Evolutionary conservation across 371 early-diverging fungal species (phyloP).

Genomic region (Rhizopus stolonifer): DNA sequence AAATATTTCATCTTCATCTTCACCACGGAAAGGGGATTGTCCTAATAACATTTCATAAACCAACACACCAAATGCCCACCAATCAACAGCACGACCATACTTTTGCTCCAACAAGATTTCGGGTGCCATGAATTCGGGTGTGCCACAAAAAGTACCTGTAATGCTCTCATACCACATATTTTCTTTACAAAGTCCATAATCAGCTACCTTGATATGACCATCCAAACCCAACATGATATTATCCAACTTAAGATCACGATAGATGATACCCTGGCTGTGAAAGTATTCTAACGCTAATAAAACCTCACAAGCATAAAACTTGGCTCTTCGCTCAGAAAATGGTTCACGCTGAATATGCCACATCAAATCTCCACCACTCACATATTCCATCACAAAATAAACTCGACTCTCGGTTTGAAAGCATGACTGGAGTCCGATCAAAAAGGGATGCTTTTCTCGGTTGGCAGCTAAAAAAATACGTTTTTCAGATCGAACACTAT

Average conservation of each 20-base stretch:
- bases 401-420: constrained; percentile 94
- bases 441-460: constrained; percentile 92
- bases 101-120: constrained; percentile 80
- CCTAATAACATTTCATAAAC: constrained; percentile 96
- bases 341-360: constrained; percentile 90
- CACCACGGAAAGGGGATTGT: constrained; percentile 92
- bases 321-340: constrained; percentile 86
- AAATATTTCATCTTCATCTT: constrained; percentile 95
- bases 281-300: constrained; percentile 83
- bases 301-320: constrained; percentile 98
- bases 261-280: constrained; percentile 49
- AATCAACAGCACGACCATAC: constrained; percentile 87
- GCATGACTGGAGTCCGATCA: constrained; percentile 93
- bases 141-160: constrained; percentile 90
- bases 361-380: constrained; percentile 99
- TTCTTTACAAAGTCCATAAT: constrained; percentile 84
- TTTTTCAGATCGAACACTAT: constrained; percentile 88
- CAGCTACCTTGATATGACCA: constrained; percentile 98
- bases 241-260: constrained; percentile 54
- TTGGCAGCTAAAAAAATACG: constrained; percentile 91
- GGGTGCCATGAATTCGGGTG: constrained; percentile 80
- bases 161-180: constrained; percentile 58
- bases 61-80: constrained; percentile 94
- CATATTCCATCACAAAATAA: constrained; percentile 99
- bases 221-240: constrained; percentile 61